phyloP scores from a whole-genome alignment of 176 grass and related monocot genomes.

The Aegilops speltoides region DNA sequence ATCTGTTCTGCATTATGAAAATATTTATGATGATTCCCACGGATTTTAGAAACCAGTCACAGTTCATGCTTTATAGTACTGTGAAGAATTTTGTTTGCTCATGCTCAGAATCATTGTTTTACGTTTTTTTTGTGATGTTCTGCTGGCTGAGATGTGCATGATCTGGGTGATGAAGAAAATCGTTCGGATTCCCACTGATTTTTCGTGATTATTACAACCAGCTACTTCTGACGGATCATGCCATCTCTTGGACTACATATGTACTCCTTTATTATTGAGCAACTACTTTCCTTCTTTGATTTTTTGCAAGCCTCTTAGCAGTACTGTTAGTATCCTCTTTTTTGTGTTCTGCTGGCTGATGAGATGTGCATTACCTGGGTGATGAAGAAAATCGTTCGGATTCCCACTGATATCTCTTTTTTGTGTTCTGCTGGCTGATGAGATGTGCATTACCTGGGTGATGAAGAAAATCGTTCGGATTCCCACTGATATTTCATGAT shows the following conservation, averaged over 20 bases:
- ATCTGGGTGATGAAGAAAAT: constrained; percentile 57
- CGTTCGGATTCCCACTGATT: constrained; percentile 31
- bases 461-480: constrained; percentile 55
- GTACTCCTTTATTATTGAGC: neutral
- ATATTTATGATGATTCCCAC: neutral
- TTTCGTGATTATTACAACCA: constrained; percentile 42
- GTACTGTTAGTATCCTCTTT: neutral
- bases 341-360: neutral
- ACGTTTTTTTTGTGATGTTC: neutral
- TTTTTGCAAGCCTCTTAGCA: neutral
- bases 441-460: neutral
- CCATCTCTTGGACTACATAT: neutral
- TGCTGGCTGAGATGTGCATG: neutral
- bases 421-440: neutral
- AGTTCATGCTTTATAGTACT: neutral
- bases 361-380: neutral
- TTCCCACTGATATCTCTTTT: constrained; percentile 18
- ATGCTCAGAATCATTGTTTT: no score
- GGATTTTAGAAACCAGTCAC: constrained; percentile 16
- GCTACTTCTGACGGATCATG: constrained; percentile 43
- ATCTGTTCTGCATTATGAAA: no score
- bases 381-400: constrained; percentile 51
- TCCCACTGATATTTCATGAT: constrained; percentile 38
- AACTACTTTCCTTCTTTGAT: neutral
- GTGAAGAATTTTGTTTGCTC: no score